These are phyloP conservation scores for Zygoascus meyerae DNA, from an alignment of 1,139 yeast species.

Conservation along the genomic window DNA sequence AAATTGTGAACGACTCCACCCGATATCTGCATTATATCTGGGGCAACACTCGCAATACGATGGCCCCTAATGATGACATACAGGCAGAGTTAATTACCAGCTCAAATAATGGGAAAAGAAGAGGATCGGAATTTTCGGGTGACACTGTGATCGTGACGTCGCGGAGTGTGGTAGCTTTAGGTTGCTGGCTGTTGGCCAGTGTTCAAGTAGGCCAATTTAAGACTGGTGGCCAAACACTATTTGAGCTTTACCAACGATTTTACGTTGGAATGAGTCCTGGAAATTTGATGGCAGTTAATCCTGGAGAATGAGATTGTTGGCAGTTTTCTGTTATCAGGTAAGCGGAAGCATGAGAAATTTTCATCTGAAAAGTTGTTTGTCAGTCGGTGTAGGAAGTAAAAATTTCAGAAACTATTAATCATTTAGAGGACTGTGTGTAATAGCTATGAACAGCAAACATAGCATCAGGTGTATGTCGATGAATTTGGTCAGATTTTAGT, in stretches of 20 bases:
- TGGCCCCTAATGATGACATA: background rate
- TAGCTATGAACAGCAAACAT: too few relatives aligned
- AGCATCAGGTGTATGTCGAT: too few relatives aligned
- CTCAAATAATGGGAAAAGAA: background rate
- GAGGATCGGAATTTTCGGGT: background rate
- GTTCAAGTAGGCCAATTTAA: conserved; percentile 19
- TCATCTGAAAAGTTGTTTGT: too few relatives aligned
- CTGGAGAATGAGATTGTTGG: too few relatives aligned
- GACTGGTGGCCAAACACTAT: conserved; percentile 20
- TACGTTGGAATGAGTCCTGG: conserved; percentile 6
- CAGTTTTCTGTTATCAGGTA: too few relatives aligned
- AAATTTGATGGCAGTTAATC: too few relatives aligned
- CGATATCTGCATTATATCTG: conserved; percentile 20
- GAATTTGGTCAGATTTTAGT: too few relatives aligned
- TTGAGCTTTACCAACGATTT: conserved; percentile 15
- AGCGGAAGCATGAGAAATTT: too few relatives aligned
- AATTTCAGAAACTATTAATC: too few relatives aligned
- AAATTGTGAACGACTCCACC: conserved; percentile 19
- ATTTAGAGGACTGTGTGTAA: too few relatives aligned
- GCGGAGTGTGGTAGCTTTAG: conserved; percentile 16
- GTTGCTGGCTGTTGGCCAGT: conserved; percentile 19
- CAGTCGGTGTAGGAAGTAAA: too few relatives aligned
- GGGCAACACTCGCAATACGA: conserved; percentile 8
- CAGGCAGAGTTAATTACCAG: background rate
- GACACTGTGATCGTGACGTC: background rate